These are phyloP conservation scores for Papiliotrema fonsecae DNA, from an alignment of 1,284 basidiomycete genomes.

Conservation along the genomic window DNA sequence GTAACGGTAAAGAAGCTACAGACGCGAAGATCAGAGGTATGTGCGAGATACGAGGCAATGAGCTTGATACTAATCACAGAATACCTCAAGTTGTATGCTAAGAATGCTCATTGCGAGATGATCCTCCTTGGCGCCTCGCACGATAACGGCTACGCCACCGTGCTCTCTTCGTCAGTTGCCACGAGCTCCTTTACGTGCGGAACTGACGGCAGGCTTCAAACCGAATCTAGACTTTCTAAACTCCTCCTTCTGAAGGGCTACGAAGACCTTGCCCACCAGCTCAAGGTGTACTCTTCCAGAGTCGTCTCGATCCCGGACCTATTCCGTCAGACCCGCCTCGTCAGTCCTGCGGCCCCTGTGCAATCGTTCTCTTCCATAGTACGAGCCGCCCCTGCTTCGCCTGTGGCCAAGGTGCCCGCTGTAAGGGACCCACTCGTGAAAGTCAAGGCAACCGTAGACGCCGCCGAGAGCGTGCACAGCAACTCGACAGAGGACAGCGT, in stretches of 20 bases:
- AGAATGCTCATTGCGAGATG: constrained; percentile 66
- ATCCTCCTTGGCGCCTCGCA: constrained; percentile 68
- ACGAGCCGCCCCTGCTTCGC: not conserved
- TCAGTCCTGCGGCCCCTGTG: constrained; percentile 55
- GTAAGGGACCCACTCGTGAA: constrained; percentile 46
- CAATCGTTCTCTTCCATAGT: constrained; percentile 54
- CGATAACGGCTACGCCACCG: constrained; percentile 63
- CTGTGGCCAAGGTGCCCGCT: not conserved
- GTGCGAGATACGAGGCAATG: constrained; percentile 1
- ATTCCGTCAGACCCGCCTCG: constrained; percentile 58
- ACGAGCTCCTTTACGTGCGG: not conserved
- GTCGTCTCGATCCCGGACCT: constrained; percentile 58
- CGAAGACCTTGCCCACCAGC: constrained; percentile 51
- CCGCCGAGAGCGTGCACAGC: not conserved
- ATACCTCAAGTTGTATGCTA: constrained; percentile 66
- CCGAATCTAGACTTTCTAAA: constrained; percentile 62
- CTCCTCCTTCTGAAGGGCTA: constrained; percentile 59
- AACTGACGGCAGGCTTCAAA: constrained; percentile 48
- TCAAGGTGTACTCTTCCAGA: constrained; percentile 55
- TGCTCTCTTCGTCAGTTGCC: constrained; percentile 49
- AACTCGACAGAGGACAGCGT: not conserved
- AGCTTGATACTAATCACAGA: constrained; percentile 50
- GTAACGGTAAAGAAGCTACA: constrained; percentile 59
- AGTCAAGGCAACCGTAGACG: not conserved
- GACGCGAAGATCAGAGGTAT: constrained; percentile 70